Evolutionary conservation across 2,329 filamentous ascomycete species (phyloP).

Genomic region (Colletotrichum salicis): DNA sequence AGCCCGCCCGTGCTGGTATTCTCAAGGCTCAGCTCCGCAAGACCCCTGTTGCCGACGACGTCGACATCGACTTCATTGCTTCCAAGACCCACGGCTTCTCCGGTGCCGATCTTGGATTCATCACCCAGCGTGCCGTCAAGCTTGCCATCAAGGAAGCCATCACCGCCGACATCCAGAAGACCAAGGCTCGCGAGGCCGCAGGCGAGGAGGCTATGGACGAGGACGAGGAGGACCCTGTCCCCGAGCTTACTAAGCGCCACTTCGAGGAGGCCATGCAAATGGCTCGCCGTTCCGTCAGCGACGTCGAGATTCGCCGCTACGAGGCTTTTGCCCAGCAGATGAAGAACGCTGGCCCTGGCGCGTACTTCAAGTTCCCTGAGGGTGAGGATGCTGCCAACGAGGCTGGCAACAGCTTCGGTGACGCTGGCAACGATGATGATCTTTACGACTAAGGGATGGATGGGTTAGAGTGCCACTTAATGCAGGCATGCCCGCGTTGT

Average conservation of each 20-base stretch:
- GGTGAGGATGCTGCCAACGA: slow-evolving; percentile 72
- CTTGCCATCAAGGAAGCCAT: slow-evolving; percentile 99
- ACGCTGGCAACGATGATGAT: slow-evolving; percentile 93
- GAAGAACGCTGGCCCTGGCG: slow-evolving; percentile 96
- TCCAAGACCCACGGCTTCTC: slow-evolving; percentile 99
- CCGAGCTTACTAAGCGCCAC: slow-evolving; percentile 93
- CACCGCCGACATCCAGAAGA: slow-evolving; percentile 84
- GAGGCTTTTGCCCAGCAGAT: slow-evolving; percentile 98
- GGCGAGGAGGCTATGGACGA: slow-evolving; percentile 89
- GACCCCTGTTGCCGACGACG: slow-evolving; percentile 88
- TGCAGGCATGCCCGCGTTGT: slow-evolving; percentile 45
- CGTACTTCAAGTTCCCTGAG: slow-evolving; percentile 96
- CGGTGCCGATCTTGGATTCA: slow-evolving; percentile 98
- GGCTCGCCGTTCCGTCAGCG: slow-evolving; percentile 91
- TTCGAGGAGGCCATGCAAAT: slow-evolving; percentile 99
- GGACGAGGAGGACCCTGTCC: slow-evolving; percentile 89
- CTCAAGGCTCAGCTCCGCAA: slow-evolving; percentile 97
- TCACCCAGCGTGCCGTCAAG: slow-evolving; percentile 98
- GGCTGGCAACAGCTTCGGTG: slow-evolving; percentile 76
- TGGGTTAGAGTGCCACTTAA: slow-evolving; percentile 38
- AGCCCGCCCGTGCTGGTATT: slow-evolving; percentile 88
- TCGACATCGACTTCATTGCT: slow-evolving; percentile 91
- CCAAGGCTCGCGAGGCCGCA: slow-evolving; percentile 87
- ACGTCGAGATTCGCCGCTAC: slow-evolving; percentile 97
- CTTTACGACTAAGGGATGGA: slow-evolving; percentile 86